Evolutionary conservation across 495 filamentous ascomycete genomes (phyloP).

Genomic region (Xylaria flabelliformis): DNA sequence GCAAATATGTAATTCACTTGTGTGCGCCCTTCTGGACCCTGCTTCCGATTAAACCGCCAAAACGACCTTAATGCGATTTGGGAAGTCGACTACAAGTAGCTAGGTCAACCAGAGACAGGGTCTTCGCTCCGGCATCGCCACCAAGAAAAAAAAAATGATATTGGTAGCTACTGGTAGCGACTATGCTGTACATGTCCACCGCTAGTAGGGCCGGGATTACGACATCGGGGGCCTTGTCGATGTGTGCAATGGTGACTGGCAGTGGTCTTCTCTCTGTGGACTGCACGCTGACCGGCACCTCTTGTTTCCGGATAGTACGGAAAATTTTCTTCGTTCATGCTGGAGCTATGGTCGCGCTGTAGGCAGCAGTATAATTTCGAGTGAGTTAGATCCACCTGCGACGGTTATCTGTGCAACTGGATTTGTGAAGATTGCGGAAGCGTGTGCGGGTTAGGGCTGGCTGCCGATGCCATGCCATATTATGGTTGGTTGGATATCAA

Average conservation of each 20-base stretch:
- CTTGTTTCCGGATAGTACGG: slow-evolving; percentile 25
- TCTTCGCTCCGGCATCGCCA: slow-evolving; percentile 21
- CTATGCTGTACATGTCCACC: slow-evolving; percentile 21
- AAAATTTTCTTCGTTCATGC: slow-evolving; percentile 1
- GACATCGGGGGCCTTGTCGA: slow-evolving; percentile 20
- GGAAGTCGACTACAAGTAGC: neutral
- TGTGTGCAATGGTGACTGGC: slow-evolving; percentile 29
- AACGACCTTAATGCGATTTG: slow-evolving; percentile 11
- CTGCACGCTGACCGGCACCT: slow-evolving; percentile 12
- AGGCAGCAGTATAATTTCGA: slow-evolving; percentile 16
- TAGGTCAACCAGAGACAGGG: neutral
- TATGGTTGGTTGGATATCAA: slow-evolving; percentile 16
- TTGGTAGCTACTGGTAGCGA: slow-evolving; percentile 14
- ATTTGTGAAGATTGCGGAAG: slow-evolving; percentile 8
- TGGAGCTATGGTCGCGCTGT: slow-evolving; percentile 1
- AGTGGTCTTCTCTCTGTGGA: slow-evolving; percentile 9
- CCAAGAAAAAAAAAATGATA: neutral
- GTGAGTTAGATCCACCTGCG: slow-evolving; percentile 3
- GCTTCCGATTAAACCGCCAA: neutral
- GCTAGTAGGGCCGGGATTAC: slow-evolving; percentile 19
- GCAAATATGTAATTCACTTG: slow-evolving; percentile 2
- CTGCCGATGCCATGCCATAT: slow-evolving; percentile 7
- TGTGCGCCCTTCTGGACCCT: neutral
- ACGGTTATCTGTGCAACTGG: slow-evolving; percentile 10
- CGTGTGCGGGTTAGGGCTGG: slow-evolving; percentile 20